phyloP scores from a whole-genome alignment of 164 flowering plant genomes.

The Cinnamomum chago region DNA sequence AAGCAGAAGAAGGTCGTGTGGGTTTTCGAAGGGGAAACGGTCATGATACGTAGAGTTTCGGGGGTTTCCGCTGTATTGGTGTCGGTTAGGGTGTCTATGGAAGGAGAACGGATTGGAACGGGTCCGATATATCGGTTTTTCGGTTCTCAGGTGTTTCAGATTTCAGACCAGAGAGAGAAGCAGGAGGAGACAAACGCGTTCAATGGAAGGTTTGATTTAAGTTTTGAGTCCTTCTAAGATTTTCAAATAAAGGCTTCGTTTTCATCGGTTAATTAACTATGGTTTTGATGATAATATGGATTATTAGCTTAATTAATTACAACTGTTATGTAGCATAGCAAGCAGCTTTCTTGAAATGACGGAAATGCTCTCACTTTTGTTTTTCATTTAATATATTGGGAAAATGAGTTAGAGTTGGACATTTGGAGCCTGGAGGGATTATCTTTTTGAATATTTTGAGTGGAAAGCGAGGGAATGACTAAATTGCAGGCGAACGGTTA shows the following conservation, averaged over 20 bases:
- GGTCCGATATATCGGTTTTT: background rate
- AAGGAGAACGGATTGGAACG: background rate
- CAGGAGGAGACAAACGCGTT: background rate
- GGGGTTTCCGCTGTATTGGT: too few relatives aligned
- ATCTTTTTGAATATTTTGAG: too few relatives aligned
- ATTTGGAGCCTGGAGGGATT: too few relatives aligned
- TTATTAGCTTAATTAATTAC: background rate
- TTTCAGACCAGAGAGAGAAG: background rate
- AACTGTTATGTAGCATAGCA: background rate
- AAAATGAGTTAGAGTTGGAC: too few relatives aligned
- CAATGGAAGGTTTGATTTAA: background rate
- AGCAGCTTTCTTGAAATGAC: background rate
- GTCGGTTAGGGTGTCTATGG: too few relatives aligned
- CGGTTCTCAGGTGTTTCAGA: background rate
- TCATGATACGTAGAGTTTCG: too few relatives aligned
- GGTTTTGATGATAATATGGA: background rate
- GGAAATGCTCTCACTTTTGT: too few relatives aligned
- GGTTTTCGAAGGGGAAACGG: too few relatives aligned
- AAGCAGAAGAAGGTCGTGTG: too few relatives aligned
- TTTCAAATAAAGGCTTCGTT: constrained; percentile 5
- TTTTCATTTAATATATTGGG: too few relatives aligned
- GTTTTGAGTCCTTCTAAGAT: background rate
- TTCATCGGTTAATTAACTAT: constrained; percentile 15
- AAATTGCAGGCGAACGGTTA: too few relatives aligned
- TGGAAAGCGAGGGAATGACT: too few relatives aligned